Conservation (phyloP, 805 yeast genomes). For the Vanderwaltozyma tropicalis region DNA sequence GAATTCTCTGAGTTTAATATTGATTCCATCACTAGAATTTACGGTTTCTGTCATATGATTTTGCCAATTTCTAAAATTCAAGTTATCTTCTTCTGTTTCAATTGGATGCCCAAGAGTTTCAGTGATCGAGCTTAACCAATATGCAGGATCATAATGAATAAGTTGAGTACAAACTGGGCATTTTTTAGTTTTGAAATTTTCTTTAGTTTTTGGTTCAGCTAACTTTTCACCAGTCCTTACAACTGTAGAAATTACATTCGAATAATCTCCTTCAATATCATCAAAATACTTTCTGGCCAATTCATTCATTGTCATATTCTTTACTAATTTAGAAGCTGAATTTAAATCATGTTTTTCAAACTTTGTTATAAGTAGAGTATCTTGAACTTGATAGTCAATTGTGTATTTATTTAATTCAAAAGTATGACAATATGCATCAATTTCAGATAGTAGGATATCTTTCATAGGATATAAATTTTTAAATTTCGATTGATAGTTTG, state of each 20-base stretch:
- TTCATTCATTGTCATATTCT: slow-evolving; percentile 73
- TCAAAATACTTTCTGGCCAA: slow-evolving; percentile 63
- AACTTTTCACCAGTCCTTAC: slow-evolving; percentile 80
- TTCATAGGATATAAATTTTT: slow-evolving; percentile 59
- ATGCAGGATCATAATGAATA: slow-evolving; percentile 46
- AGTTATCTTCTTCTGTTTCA: slow-evolving; percentile 33
- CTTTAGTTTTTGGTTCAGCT: slow-evolving; percentile 33
- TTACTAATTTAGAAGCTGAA: slow-evolving; percentile 25
- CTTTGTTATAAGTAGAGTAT: slow-evolving; percentile 16
- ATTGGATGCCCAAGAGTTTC: slow-evolving; percentile 46
- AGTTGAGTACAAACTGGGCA: slow-evolving; percentile 51
- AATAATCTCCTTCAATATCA: slow-evolving; percentile 64
- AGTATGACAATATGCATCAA: slow-evolving; percentile 39
- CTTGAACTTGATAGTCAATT: slow-evolving; percentile 12
- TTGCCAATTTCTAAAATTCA: slow-evolving; percentile 28
- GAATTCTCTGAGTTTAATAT: slow-evolving; percentile 11
- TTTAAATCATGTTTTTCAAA: slow-evolving; percentile 23
- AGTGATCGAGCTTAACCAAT: slow-evolving; percentile 63
- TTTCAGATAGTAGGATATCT: slow-evolving; percentile 63
- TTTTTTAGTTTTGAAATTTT: slow-evolving; percentile 3
- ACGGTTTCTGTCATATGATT: not conserved
- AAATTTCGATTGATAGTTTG: slow-evolving; percentile 26
- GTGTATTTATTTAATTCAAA: slow-evolving; percentile 30
- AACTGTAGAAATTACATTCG: slow-evolving; percentile 86
- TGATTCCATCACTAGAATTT: slow-evolving; percentile 1